Evolutionary conservation across 495 filamentous ascomycete genomes (phyloP), one percentile per base, ranked within the genome.

Genomic region (Neurospora tetraspora): DNA sequence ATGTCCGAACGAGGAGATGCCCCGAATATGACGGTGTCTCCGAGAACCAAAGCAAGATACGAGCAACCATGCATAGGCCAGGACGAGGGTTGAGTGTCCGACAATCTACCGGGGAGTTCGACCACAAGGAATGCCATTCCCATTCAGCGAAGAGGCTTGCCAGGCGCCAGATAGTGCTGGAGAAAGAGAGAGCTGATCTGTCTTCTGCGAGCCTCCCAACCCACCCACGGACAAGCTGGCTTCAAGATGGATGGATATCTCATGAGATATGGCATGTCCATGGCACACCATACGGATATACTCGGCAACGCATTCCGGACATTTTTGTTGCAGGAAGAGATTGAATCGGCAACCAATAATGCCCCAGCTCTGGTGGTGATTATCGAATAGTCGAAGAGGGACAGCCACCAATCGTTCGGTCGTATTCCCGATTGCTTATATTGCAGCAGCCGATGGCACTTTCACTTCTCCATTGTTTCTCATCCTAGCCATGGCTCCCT

Each of bases 1-100:
- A 69, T 47, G 74, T 76, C 76, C 75, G 76, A 73, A 74, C 69
- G 72, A 74, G 73, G 79, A 37, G 11, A 11, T 70, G 65, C 20
- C 37, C 71, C 68, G 69, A 72, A 34, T 36, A 34, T 34, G 18
- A 65, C 36, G 11, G 71, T 69, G 36, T 72, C 12, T 65, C 53
- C 27, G 53, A 65, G 23, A 61, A 61, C 12, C 53, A 65, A 65
- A 34, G 14, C 31, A 65, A 65, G 31, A 65, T 34, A 34, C 53
- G 53, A 65, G 53, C 27, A 65, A 18, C 53, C 14, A 65, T 65
- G 53, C 53, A 16, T 61, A 61, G 23, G 27, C 53, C 53, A 27
- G 10, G 23, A 34, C 53, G 14, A 61, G 53, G 27, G 45, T 34
- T 34, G 45, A 53, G 10, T 27, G 20, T 53, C 45, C 45, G 20